Conservation (phyloP, 768 basidiomycete genomes). For the Pluteus cervinus region DNA sequence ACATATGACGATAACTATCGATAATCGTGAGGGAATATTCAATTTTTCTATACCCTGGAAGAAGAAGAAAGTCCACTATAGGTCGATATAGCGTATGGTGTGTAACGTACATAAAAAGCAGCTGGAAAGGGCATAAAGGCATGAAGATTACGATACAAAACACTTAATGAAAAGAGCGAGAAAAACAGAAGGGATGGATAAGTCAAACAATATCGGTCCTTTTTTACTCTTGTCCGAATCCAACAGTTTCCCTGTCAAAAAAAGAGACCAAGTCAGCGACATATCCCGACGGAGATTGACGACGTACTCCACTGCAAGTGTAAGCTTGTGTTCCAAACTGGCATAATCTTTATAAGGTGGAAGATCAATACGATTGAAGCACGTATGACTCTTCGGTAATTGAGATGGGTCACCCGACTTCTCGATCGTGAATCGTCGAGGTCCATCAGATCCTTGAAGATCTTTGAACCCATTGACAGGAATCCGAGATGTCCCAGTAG, state of each 20-base stretch:
- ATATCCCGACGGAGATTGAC: slow-evolving; percentile 7
- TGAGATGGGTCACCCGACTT: slow-evolving; percentile 97
- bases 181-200: slow-evolving; percentile 8
- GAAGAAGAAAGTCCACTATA: too few relatives aligned
- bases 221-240: slow-evolving; percentile 85
- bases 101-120: too few relatives aligned
- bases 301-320: slow-evolving; percentile 87
- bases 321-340: slow-evolving; percentile 90
- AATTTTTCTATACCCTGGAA: too few relatives aligned
- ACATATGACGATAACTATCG: too few relatives aligned
- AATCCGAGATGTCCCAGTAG: slow-evolving; percentile 94
- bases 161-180: slow-evolving; percentile 9
- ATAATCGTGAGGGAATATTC: too few relatives aligned
- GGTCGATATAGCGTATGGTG: too few relatives aligned
- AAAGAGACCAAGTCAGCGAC: slow-evolving; percentile 9
- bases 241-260: slow-evolving; percentile 73
- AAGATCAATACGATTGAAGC: slow-evolving; percentile 95
- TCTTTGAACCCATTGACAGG: slow-evolving; percentile 99
- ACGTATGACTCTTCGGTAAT: slow-evolving; percentile 93
- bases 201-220: too few relatives aligned
- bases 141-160: not conserved
- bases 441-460: slow-evolving; percentile 95
- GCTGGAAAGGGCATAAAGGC: too few relatives aligned
- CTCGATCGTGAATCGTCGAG: slow-evolving; percentile 95
- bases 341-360: slow-evolving; percentile 98